Percentiles rank a stretch among this genome's conserved stretches.
Evolutionary conservation across 495 filamentous ascomycete species (phyloP).

Genomic region (Geopyxis carbonaria): DNA sequence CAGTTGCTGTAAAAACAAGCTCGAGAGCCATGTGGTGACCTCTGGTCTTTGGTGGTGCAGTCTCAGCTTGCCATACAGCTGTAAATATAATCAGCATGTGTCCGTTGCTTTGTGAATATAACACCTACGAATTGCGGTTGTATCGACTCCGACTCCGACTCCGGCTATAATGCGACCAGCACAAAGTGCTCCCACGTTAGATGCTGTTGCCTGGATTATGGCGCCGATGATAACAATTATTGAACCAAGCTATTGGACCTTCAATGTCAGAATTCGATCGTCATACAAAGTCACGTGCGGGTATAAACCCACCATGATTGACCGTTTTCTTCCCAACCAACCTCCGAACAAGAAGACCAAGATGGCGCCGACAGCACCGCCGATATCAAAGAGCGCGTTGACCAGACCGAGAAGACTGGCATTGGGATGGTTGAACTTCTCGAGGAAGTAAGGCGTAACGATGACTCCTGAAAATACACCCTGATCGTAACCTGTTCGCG

Average conservation of each 20-base stretch:
- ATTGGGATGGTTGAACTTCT: conserved; percentile 28
- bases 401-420: conserved; percentile 31
- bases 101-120: too few species aligned
- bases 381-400: conserved; percentile 33
- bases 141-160: conserved; percentile 3
- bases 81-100: too few species aligned
- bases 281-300: conserved; percentile 28
- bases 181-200: conserved; percentile 19
- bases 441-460: conserved; percentile 2
- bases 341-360: conserved; percentile 30
- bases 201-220: conserved; percentile 19
- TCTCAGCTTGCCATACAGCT: conserved; percentile 6
- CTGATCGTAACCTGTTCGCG: conserved; percentile 34
- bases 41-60: conserved; percentile 1
- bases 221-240: conserved; percentile 26
- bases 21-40: conserved; percentile 5
- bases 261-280: conserved; percentile 21
- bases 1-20: conserved; percentile 3
- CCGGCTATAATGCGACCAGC: conserved; percentile 16
- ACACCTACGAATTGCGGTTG: conserved; percentile 3
- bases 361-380: conserved; percentile 32
- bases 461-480: conserved; percentile 29
- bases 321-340: conserved; percentile 29
- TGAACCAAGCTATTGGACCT: conserved; percentile 30
- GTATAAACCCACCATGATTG: conserved; percentile 31